A percentile compares a stretch with the other conserved stretches of the same genome.
These are phyloP conservation scores for Fusarium coicis DNA, from an alignment of 2,329 filamentous ascomycete species.

Conservation along the genomic window DNA sequence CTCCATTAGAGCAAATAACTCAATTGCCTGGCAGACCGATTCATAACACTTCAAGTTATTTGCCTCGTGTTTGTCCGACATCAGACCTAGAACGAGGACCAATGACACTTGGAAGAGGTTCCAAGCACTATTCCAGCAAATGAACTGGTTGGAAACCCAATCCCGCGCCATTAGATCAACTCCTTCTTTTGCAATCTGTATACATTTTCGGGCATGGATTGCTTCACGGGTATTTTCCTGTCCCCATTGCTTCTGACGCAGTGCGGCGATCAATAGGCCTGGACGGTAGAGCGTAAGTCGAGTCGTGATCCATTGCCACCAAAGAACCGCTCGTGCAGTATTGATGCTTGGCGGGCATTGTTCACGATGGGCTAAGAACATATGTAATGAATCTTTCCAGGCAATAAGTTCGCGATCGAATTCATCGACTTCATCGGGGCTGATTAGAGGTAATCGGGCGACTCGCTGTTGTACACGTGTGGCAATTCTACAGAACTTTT, in stretches of 20 bases:
- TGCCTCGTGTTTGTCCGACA: not conserved
- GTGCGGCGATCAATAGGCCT: not conserved
- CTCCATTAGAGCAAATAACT: not conserved
- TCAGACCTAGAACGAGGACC: not conserved
- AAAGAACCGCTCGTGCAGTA: not conserved
- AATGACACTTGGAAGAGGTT: not conserved
- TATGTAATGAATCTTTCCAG: not conserved
- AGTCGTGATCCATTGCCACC: not conserved
- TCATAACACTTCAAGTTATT: accelerated
- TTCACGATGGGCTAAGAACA: not conserved
- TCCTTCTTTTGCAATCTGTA: not conserved
- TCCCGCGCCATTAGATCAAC: accelerated
- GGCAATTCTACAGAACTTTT: not conserved
- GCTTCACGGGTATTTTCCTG: not conserved
- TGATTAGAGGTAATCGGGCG: not conserved
- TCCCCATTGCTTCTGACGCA: not conserved
- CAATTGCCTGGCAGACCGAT: not conserved
- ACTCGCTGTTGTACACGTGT: not conserved
- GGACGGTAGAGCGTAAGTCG: not conserved
- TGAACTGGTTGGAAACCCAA: not conserved
- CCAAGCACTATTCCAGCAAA: not conserved
- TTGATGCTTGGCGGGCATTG: not conserved
- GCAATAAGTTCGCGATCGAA: not conserved
- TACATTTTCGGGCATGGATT: not conserved
- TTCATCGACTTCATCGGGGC: not conserved